Conservation (phyloP, 352 stramenopile species). For the Discostella stelligera region DNA sequence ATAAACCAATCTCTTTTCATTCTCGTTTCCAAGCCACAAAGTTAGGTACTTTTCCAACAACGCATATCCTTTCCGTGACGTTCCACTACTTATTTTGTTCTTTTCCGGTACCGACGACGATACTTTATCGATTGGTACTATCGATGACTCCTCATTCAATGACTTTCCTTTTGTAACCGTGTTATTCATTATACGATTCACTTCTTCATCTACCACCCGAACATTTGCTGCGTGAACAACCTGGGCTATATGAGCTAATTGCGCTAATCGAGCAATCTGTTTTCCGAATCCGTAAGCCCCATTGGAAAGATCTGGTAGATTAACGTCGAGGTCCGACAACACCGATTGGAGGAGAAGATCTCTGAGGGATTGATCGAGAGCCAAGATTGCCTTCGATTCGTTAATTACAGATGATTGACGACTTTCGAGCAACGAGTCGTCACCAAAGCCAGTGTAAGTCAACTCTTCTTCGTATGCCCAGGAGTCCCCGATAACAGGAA, state of each 20-base stretch:
- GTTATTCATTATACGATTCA: conserved; percentile 20
- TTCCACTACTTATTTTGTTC: conserved; percentile 10
- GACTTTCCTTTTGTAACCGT: background rate
- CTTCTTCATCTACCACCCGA: conserved; percentile 7
- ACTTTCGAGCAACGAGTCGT: conserved; percentile 28
- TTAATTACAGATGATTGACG: conserved; percentile 13
- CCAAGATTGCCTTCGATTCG: conserved; percentile 28
- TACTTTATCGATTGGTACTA: background rate
- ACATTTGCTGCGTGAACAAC: conserved; percentile 40
- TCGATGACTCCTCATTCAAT: conserved; percentile 6
- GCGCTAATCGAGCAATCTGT: conserved; percentile 68
- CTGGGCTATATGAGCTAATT: conserved; percentile 72
- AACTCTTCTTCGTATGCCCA: conserved; percentile 76
- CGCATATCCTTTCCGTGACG: conserved; percentile 23
- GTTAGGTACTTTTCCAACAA: conserved; percentile 49
- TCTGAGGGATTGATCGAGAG: conserved; percentile 41
- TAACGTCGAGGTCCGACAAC: conserved; percentile 60
- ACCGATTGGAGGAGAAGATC: conserved; percentile 63
- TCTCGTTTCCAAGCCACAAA: conserved; percentile 36
- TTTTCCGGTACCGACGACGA: background rate
- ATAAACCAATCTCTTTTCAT: conserved; percentile 83
- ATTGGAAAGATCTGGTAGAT: conserved; percentile 57
- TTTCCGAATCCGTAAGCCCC: conserved; percentile 81
- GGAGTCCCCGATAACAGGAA: conserved; percentile 59
- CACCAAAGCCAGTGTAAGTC: conserved; percentile 56